Evolutionary conservation across 495 filamentous ascomycete genomes (phyloP).

Genomic region (Tuber umbilicatum): DNA sequence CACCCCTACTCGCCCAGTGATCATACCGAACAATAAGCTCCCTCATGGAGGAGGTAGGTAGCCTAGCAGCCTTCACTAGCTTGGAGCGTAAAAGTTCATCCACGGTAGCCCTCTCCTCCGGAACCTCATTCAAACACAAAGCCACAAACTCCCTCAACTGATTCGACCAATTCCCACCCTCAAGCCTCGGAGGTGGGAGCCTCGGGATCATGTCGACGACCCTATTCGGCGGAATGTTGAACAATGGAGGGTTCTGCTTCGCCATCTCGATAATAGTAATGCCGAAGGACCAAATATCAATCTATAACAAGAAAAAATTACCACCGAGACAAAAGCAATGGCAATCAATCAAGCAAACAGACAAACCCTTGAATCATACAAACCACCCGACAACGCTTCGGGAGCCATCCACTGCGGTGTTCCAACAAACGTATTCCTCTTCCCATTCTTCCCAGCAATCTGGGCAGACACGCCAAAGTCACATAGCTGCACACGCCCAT

Average conservation of each 20-base stretch:
- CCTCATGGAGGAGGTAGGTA: conserved; percentile 62
- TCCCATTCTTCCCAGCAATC: conserved; percentile 73
- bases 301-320: conserved; percentile 44
- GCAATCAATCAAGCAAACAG: background rate
- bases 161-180: conserved; percentile 69
- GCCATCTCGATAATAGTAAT: conserved; percentile 88
- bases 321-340: background rate
- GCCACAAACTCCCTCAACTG: conserved; percentile 69
- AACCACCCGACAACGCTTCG: conserved; percentile 60
- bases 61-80: conserved; percentile 58
- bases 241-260: conserved; percentile 71
- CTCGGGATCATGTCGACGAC: conserved; percentile 46
- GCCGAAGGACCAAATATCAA: conserved; percentile 95
- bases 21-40: conserved; percentile 76
- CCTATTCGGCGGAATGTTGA: conserved; percentile 50
- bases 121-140: conserved; percentile 70
- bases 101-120: conserved; percentile 64
- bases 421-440: conserved; percentile 86
- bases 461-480: conserved; percentile 93
- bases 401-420: conserved; percentile 97
- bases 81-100: conserved; percentile 59
- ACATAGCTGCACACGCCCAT: conserved; percentile 80
- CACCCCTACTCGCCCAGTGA: conserved; percentile 77
- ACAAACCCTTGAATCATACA: conserved; percentile 51
- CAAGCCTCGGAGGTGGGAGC: conserved; percentile 57